These are phyloP conservation scores for Phyllosticta capitalensis DNA, from an alignment of 2,329 filamentous ascomycete genomes.

Conservation along the genomic window DNA sequence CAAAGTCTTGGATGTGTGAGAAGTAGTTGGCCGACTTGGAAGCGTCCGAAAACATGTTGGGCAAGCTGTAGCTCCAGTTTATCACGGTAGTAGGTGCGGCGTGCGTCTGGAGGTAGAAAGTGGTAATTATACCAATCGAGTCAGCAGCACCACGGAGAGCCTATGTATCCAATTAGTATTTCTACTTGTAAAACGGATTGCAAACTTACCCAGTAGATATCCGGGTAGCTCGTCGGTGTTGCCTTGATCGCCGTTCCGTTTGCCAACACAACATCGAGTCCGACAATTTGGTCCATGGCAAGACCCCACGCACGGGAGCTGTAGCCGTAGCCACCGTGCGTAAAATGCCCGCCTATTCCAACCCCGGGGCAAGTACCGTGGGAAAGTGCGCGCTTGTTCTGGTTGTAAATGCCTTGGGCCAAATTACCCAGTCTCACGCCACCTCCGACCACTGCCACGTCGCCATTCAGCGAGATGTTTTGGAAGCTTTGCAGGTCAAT, in stretches of 20 bases:
- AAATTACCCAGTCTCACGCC: conserved; percentile 40
- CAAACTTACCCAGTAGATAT: conserved; percentile 27
- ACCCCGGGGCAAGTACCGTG: conserved; percentile 45
- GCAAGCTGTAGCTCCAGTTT: conserved; percentile 14
- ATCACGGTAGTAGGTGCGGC: conserved; percentile 12
- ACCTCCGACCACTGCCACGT: conserved; percentile 37
- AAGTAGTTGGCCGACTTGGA: conserved; percentile 28
- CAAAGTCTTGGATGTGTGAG: conserved; percentile 32
- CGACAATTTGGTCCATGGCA: conserved; percentile 27
- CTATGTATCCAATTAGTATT: neutral
- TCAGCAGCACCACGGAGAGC: conserved; percentile 24
- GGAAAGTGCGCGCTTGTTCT: conserved; percentile 33
- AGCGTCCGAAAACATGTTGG: conserved; percentile 20
- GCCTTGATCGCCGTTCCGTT: conserved; percentile 29
- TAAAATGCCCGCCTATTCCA: conserved; percentile 28
- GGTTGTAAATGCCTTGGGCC: conserved; percentile 24
- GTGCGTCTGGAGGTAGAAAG: conserved; percentile 16
- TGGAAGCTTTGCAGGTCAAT: conserved; percentile 40
- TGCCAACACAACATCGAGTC: conserved; percentile 30
- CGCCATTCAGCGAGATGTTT: conserved; percentile 32
- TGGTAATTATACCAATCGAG: conserved; percentile 25
- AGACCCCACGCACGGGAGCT: conserved; percentile 27
- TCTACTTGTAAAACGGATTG: too few species aligned
- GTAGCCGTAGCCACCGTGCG: conserved; percentile 27
- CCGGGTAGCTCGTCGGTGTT: conserved; percentile 22